Conservation (phyloP, 163 green algal genomes). For the Trebouxia gelatinosa region DNA sequence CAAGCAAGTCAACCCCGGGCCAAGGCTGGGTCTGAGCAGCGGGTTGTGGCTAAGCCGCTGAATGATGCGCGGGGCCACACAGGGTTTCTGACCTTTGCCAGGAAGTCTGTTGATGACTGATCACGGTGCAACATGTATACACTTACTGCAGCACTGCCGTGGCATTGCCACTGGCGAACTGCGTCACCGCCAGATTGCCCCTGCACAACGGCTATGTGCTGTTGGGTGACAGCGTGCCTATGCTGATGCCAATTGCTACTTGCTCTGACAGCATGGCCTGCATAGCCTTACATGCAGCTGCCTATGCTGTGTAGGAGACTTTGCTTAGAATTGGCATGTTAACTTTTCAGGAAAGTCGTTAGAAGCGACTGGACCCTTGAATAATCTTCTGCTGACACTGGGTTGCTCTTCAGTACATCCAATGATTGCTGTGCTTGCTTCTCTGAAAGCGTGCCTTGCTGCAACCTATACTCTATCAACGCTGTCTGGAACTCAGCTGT, state of each 20-base stretch:
- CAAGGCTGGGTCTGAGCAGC: neutral
- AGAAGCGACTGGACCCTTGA: conserved; percentile 1
- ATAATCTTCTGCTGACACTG: neutral
- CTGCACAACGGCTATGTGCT: too few relatives aligned
- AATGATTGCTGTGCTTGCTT: conserved; percentile 7
- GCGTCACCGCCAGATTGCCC: too few relatives aligned
- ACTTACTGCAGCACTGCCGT: too few relatives aligned
- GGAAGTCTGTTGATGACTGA: conserved; percentile 19
- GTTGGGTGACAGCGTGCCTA: too few relatives aligned
- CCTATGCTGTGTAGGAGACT: too few relatives aligned
- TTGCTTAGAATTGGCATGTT: too few relatives aligned
- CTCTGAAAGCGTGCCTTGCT: neutral
- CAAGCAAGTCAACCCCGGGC: too few relatives aligned
- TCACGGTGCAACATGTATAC: too few relatives aligned
- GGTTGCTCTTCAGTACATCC: neutral
- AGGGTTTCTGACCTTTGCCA: conserved; percentile 60
- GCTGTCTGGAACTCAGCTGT: conserved; percentile 31
- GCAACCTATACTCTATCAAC: conserved; percentile 3
- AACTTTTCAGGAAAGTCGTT: conserved; percentile 7
- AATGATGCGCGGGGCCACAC: conserved; percentile 62
- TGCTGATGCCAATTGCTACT: too few relatives aligned
- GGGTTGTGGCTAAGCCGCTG: conserved; percentile 43
- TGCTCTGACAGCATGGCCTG: too few relatives aligned
- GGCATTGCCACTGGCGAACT: too few relatives aligned
- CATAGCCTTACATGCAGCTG: too few relatives aligned